Base-by-base conservation (phyloP, 2,329 filamentous ascomycete species). In the Ophiosphaerella narmari region DNA sequence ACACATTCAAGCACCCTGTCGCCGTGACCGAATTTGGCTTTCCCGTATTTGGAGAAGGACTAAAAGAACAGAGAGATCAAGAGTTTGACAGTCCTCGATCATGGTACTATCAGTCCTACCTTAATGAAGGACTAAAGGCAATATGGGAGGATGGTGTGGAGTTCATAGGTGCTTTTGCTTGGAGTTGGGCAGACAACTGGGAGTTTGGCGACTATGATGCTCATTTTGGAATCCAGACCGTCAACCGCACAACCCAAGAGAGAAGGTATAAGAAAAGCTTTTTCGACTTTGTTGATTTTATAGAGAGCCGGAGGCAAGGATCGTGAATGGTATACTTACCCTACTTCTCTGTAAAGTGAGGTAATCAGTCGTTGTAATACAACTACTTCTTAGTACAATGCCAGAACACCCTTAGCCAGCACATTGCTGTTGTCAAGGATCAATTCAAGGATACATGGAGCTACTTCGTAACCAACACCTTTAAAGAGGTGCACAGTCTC, bases 21-120 rank as follows among this genome's bases (percentile, higher is more conserved):
- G 71, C 74, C 18, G 68, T 85, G 5, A 76, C 78, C 6, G 83
- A 86, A 60, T 85, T 85, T 54, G 83, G 83, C 0, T 85, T 83
- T 60, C 80, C 82, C 4, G 76, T 82, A 0, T 81, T 77, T 41
- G 75, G 60, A 7, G 82, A 83, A 58, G 70, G 70, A 0, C 75
- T 77, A 38, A 73, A 70, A 9, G 62, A 65, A 0, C 65, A 81
- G 2, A 52, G 72, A 2, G 81, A 83, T 40, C 80, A 85, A 59
- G 67, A 81, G 2, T 83, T 78, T 43, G 82, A 86, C 59, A 73
- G 74, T 3, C 79, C 80, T 2, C 75, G 82, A 0, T 82, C 77
- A 47, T 60, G 75, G 34, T 86, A 86, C 64, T 85, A 84, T 55
- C 70, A 79, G 13, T 75, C 73, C 14, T 85, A 78, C 62, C 69